phyloP scores from a whole-genome alignment of 2,329 filamentous ascomycete genomes.

The Pseudodiploospora longispora region DNA sequence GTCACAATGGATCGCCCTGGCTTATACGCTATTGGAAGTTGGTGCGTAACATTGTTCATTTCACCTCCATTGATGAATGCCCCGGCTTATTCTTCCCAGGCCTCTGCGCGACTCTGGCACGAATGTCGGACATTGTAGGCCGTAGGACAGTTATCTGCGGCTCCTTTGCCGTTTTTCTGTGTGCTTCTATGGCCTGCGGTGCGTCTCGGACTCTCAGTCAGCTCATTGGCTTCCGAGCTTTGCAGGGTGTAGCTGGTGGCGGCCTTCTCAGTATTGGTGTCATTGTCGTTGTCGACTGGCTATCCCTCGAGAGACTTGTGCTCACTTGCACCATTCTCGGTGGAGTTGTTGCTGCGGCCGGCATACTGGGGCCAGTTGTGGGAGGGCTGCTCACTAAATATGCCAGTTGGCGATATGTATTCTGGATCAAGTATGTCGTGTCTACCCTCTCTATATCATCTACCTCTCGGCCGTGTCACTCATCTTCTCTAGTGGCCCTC shows the following conservation, averaged over 20 bases:
- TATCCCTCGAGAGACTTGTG: neutral
- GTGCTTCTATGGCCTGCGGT: constrained; percentile 48
- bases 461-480: neutral
- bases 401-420: constrained; percentile 45
- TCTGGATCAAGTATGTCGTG: constrained; percentile 49
- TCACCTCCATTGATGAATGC: no score
- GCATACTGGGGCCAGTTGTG: constrained; percentile 43
- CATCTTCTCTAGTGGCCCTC: constrained; percentile 35
- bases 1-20: constrained; percentile 47
- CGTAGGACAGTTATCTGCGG: constrained; percentile 42
- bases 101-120: constrained; percentile 47
- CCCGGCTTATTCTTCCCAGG: constrained; percentile 51
- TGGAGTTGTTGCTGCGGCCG: constrained; percentile 38
- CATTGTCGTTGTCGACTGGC: neutral
- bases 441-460: no score
- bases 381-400: constrained; percentile 44
- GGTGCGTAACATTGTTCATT: no score
- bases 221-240: constrained; percentile 39
- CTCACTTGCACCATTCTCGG: constrained; percentile 39
- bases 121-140: constrained; percentile 46
- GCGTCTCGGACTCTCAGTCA: constrained; percentile 26
- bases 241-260: constrained; percentile 45
- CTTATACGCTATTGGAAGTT: no score
- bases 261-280: constrained; percentile 25
- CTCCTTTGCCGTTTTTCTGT: constrained; percentile 46